These are phyloP conservation scores for Plasmodium coatneyi DNA, from an alignment of 169 alveolate species.

Conservation along the genomic window DNA sequence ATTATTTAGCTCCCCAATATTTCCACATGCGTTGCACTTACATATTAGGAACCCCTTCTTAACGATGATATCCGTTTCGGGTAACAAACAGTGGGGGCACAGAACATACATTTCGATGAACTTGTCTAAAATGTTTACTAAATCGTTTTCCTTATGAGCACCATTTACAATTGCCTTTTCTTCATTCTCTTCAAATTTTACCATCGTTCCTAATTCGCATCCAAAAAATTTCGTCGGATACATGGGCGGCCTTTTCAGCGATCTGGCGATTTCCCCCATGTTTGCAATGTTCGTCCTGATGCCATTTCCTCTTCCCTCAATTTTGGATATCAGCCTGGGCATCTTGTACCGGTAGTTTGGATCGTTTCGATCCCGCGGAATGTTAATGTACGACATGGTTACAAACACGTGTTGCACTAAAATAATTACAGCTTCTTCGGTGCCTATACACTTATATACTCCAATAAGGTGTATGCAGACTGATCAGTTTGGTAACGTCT, in stretches of 20 bases:
- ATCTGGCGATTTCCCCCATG: slow-evolving; percentile 97
- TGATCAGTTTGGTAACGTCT: background rate
- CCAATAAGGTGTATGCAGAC: background rate
- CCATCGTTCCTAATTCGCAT: slow-evolving; percentile 96
- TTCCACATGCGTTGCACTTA: slow-evolving; percentile 99
- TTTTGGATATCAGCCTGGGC: slow-evolving; percentile 95
- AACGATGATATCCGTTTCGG: slow-evolving; percentile 96
- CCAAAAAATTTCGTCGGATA: slow-evolving; percentile 96
- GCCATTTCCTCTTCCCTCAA: slow-evolving; percentile 98
- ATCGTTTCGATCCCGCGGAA: slow-evolving; percentile 95
- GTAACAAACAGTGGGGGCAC: slow-evolving; percentile 97
- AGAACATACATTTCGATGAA: slow-evolving; percentile 98
- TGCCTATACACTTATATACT: background rate
- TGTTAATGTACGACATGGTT: slow-evolving; percentile 88
- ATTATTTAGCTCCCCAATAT: slow-evolving; percentile 93
- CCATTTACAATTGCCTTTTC: slow-evolving; percentile 97
- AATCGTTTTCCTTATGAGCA: slow-evolving; percentile 92
- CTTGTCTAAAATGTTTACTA: slow-evolving; percentile 95
- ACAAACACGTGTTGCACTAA: background rate
- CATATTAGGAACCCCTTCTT: slow-evolving; percentile 90
- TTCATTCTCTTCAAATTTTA: slow-evolving; percentile 94
- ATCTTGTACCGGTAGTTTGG: slow-evolving; percentile 96
- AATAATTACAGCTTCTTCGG: background rate
- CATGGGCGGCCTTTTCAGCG: slow-evolving; percentile 91
- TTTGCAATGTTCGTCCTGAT: slow-evolving; percentile 97